Base-by-base conservation (phyloP, 169 alveolate genomes). In the Plasmodium reichenowi region DNA sequence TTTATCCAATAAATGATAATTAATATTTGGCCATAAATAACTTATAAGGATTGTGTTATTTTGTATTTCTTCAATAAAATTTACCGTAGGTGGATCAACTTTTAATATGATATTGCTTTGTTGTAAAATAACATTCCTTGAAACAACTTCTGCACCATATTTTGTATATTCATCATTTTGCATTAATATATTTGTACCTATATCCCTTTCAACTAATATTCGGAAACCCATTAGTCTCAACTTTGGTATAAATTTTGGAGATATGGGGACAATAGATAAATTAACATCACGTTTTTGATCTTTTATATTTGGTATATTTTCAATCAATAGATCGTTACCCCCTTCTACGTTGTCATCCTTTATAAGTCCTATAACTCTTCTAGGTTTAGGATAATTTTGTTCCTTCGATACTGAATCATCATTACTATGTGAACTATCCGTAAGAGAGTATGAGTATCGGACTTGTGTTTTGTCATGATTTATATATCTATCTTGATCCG, bases 1-100 rank as follows among this genome's bases (percentile, higher is more conserved):
- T 59, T 78, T 74, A 59, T 86, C 63, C 22, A 95, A 88, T 43
- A 92, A 60, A 12, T 83, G 58, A 54, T 47, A 86, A 58, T 93
- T 92, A 87, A 85, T 89, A 74, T 95, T 94, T 54, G 98, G 98
- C 96, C 95, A 96, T 22, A 95, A 74, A 75, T 96, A 93, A 72
- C 96, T 75, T 88, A 95, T 80, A n/a, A 96, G 71, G 22, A 89
- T 74, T 74, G 95, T 93, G 15, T 95, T 96, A 50, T 94, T 72
- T 13, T 92, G 94, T 88, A 96, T 80, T 64, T 88, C 93, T 9
- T 88, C 72, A n/a, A 95, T 87, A 68, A 92, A 92, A 4, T 95
- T 94, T 20, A 60, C 88, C 0, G 95, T 68, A 29, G 97, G 97
- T 54, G 94, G 89, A 47, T 95, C 94, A 20, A 96, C 96, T 64